Evolutionary conservation across 2,329 filamentous ascomycete species (phyloP), one percentile per base, ranked within the genome.

Genomic region (Colletotrichum sp.): DNA sequence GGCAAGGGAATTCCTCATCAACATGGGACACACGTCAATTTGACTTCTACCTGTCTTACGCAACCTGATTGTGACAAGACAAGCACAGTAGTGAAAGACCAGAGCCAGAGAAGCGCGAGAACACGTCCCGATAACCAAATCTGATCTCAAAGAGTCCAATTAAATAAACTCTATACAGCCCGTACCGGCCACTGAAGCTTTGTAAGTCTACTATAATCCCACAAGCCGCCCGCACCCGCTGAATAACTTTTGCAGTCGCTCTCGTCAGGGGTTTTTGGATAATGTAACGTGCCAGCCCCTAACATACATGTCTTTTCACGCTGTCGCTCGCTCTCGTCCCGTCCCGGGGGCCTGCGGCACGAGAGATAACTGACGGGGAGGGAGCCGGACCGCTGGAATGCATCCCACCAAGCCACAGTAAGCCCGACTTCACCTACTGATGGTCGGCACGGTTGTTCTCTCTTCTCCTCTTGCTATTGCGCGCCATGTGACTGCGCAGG

Each of bases 181-280:
- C 62, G 28, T 39, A 52, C 69, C 69, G 72, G 69, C 62, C 32
- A 34, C 62, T 72, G 69, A 67, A 72, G 62, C 69, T 59, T 65
- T 36, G 28, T 67, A 67, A 30, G 68, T 62, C 72, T 71, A 72
- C 26, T 36, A 12, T 21, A 16, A 34, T 67, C 30, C 24, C 52
- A 52, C 34, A 32, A 26, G 18, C 28, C 24, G 34, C 68, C 15
- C 15, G 26, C 44, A 13, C 44, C 16, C 5, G 34, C 26, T 21
- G 21, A 24, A 15, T 9, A 49, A 13, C 10, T 26, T 65, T 44
- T 30, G n/a, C 28, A 21, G 10, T 36, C 16, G 16, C 59, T 34
- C 7, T 15, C 32, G 10, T 15, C n/a, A n/a, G 24, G 18, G 8
- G 9, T 26, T 36, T 34, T 26, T 18, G 10, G 44, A 52, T 52